A percentile compares a stretch with the other conserved stretches of the same genome.
Conservation (phyloP, 176 grass and related monocot species). For the Bolboschoenus planiculmis region DNA sequence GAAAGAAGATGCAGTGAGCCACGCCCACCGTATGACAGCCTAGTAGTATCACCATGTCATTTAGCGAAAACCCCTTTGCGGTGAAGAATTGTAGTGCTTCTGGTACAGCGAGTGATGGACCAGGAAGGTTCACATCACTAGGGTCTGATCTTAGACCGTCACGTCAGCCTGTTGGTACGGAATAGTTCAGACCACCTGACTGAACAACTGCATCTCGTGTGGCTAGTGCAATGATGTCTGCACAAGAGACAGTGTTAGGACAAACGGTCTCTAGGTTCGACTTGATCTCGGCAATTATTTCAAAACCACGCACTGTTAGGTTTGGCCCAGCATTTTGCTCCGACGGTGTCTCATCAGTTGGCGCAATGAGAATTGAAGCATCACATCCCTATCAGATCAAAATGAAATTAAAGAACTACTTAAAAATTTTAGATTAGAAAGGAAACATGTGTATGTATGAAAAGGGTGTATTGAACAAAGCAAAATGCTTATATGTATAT, state of each 20-base stretch:
- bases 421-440: background rate
- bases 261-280: slow-evolving; percentile 23
- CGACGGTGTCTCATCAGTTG: background rate
- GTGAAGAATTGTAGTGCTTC: slow-evolving; percentile 27
- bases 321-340: slow-evolving; percentile 39
- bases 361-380: slow-evolving; percentile 40
- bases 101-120: slow-evolving; percentile 11
- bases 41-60: slow-evolving; percentile 49
- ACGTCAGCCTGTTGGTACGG: slow-evolving; percentile 24
- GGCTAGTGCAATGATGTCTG: slow-evolving; percentile 41
- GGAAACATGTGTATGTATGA: background rate
- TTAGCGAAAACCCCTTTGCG: slow-evolving; percentile 26
- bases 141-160: slow-evolving; percentile 28
- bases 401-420: background rate
- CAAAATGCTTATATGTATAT: background rate
- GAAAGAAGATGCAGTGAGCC: slow-evolving; percentile 38
- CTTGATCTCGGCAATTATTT: slow-evolving; percentile 34
- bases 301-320: slow-evolving; percentile 35
- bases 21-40: slow-evolving; percentile 50
- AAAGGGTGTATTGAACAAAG: background rate
- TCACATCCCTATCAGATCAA: slow-evolving; percentile 33
- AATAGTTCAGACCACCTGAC: slow-evolving; percentile 34
- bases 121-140: slow-evolving; percentile 23
- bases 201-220: slow-evolving; percentile 34
- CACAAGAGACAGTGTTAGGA: slow-evolving; percentile 45